These are phyloP conservation scores for Boletus speciosus DNA, from an alignment of 768 basidiomycete species.

Conservation along the genomic window DNA sequence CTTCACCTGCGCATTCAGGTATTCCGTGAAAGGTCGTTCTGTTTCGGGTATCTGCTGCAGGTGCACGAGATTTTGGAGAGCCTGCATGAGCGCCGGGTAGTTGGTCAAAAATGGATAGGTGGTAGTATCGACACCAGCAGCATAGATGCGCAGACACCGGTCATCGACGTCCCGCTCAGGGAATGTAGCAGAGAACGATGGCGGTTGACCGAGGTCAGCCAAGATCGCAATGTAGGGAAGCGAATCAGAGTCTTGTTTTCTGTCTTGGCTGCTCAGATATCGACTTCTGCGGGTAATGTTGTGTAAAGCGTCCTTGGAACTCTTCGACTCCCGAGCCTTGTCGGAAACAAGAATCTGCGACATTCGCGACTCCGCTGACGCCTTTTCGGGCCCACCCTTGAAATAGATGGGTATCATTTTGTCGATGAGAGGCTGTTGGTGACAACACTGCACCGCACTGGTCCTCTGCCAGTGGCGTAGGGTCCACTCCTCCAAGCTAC, in stretches of 20 bases:
- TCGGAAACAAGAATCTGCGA: slow-evolving; percentile 25
- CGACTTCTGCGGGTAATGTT: not conserved
- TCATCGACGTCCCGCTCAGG: not conserved
- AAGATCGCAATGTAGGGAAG: too few species aligned
- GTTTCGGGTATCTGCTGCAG: not conserved
- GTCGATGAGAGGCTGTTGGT: slow-evolving; percentile 11
- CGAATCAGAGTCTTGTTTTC: too few species aligned
- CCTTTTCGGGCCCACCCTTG: too few species aligned
- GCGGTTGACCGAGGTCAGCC: too few species aligned
- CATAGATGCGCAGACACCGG: slow-evolving; percentile 15
- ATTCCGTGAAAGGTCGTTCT: not conserved
- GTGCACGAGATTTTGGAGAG: not conserved
- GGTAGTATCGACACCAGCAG: not conserved
- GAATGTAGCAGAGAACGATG: too few species aligned
- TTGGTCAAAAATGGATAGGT: slow-evolving; percentile 10
- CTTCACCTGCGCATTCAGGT: not conserved
- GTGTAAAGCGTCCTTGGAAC: not conserved
- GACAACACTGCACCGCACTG: slow-evolving; percentile 16
- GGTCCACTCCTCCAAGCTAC: slow-evolving; percentile 9
- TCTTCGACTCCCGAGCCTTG: slow-evolving; percentile 1
- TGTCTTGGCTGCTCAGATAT: not conserved
- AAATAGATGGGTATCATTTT: slow-evolving; percentile 17
- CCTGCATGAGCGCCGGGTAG: not conserved
- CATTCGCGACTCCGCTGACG: not conserved
- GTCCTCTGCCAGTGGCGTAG: slow-evolving; percentile 18